Base-by-base conservation (phyloP, 2,329 filamentous ascomycete species). In the Penicillium sp. region DNA sequence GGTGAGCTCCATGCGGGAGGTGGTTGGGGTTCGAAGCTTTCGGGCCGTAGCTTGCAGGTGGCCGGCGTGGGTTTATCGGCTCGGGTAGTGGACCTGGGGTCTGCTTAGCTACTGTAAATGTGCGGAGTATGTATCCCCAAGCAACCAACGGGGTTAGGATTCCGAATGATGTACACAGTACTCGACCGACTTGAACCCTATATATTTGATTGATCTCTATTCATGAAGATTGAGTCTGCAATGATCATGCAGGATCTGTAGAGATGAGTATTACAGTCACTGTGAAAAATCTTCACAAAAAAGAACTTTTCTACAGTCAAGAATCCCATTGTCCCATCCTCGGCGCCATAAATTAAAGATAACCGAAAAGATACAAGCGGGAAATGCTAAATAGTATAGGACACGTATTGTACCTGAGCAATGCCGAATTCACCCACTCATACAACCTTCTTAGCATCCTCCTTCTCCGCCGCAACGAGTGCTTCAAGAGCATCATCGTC, bases 401-500 rank as follows among this genome's bases (percentile, higher is more conserved):
- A 40, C 37, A 26, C 13, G 22, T 38, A 14, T 5, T 22, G 7
- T 28, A 42, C 40, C 26, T 1, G 2, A 33, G 19, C 35, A 53
- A 52, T 26, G 13, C 7, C 14, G 13, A 52, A 4, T 13, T 4
- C 7, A 52, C 25, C 48, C 19, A 10, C n/a, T 46, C 26, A 55
- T 28, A 14, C 16, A 16, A 30, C 16, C n/a, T 55, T 55, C 26
- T 55, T 43, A 26, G 43, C 28, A 6, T 54, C 40, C 38, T 67
- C 52, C 25, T 60, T 59, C 37, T 73, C 70, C 52, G 71, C 71
- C 46, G 73, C 75, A 37, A 72, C 73, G 38, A 80, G 65, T 51
- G 75, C 76, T 60, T 80, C 76, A 30, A 80, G 64, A 25, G 76
- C 77, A 55, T 80, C 79, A 19, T 76, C 71, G 62, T 81, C 79